A percentile compares a stretch with the other conserved stretches of the same genome.
phyloP scores from a whole-genome alignment of 352 stramenopile genomes.

The Plasmopara muralis region DNA sequence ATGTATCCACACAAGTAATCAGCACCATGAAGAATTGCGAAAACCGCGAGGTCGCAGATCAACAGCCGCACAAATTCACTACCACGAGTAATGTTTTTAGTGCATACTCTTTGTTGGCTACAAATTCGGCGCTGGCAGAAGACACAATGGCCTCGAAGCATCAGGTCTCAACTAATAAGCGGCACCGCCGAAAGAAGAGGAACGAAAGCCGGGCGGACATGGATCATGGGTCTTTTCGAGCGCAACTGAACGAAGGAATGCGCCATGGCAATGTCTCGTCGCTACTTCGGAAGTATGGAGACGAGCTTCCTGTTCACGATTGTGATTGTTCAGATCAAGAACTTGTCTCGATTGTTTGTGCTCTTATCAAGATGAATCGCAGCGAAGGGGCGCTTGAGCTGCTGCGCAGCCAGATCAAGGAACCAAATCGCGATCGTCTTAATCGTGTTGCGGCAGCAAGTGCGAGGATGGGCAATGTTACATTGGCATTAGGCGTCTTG shows the following conservation, averaged over 20 bases:
- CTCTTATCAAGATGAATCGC: slow-evolving; percentile 72
- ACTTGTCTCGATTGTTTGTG: slow-evolving; percentile 65
- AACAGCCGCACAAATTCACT: too few relatives aligned
- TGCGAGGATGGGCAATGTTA: slow-evolving; percentile 54
- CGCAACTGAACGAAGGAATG: slow-evolving; percentile 57
- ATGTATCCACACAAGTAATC: slow-evolving; percentile 2
- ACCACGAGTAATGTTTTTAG: too few relatives aligned
- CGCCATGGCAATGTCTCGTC: slow-evolving; percentile 42
- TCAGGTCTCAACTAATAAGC: slow-evolving; percentile 2
- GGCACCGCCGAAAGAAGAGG: slow-evolving; percentile 10
- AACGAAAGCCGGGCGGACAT: slow-evolving; percentile 48
- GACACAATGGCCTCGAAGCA: not conserved
- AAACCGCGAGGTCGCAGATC: too few relatives aligned
- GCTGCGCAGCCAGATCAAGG: slow-evolving; percentile 54
- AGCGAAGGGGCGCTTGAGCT: slow-evolving; percentile 47
- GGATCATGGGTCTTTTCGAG: slow-evolving; percentile 53
- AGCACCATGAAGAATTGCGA: not conserved
- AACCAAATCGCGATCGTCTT: slow-evolving; percentile 40
- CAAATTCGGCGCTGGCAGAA: slow-evolving; percentile 18
- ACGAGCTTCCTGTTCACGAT: slow-evolving; percentile 58
- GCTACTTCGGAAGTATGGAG: slow-evolving; percentile 58
- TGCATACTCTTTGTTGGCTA: slow-evolving; percentile 13
- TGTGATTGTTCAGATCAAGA: slow-evolving; percentile 61
- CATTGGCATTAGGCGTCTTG: slow-evolving; percentile 60
- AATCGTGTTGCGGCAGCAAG: slow-evolving; percentile 68